Base-by-base conservation (phyloP, 805 yeast genomes). In the Ogataea pilisensis region DNA sequence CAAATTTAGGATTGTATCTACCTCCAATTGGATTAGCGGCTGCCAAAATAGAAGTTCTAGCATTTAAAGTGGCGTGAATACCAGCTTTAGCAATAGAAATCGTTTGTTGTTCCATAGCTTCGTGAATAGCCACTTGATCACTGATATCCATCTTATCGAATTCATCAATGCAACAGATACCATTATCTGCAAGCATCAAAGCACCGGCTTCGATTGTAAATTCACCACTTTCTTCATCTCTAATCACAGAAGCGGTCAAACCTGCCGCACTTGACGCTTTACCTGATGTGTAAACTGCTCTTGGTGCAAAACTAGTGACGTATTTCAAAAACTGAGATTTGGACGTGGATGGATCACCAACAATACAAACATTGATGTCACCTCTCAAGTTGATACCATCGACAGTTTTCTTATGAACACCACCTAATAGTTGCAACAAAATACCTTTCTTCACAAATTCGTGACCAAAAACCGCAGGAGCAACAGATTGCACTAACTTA, bases 11-110 rank as follows among this genome's bases (percentile, higher is more conserved):
- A 64, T 93, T 91, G 63, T 93, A 93, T 54, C 99, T 72, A 38
- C 99, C 99, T n/a, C 89, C 95, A 42, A 93, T 79, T 18, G 99
- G 99, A 62, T 93, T 93, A 1, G 99, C 99, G n/a, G 99, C 98
- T 0, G 99, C 99, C 37, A 93, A 67, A 53, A 93, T 93, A 0
- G 97, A 88, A 0, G 99, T 88, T 57, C 99, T 76, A 1, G 99
- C 99, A 62, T 93, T 93, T 55, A 93, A 70, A 1, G 99, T 93
- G 2, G 99, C 98, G 58, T 93, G 97, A 49, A 93, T 93, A 58
- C 99, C 99, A 1, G 99, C 99, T 63, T 93, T 93, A 9, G 99
- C 97, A 57, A 93, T 93, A 13, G 97, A 90, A 51, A 93, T 93
- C 0, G 99, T 93, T 65, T 93, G 99, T 67, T 93, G 99, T 73